Evolutionary conservation across 257 asterid genomes (phyloP).

Genomic region (Oldenlandia corymbosa): DNA sequence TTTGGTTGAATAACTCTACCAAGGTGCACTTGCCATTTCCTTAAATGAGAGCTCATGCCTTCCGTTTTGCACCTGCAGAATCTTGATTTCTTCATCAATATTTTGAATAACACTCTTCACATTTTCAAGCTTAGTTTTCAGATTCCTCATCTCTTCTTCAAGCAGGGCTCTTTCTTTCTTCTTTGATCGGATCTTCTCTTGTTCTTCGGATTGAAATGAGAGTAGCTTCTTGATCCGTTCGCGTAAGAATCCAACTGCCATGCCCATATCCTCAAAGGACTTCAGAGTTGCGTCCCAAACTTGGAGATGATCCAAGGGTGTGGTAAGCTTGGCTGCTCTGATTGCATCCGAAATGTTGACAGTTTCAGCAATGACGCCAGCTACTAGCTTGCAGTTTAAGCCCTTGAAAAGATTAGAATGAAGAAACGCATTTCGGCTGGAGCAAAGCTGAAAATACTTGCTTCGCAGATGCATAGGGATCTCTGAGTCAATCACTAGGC

Average conservation of each 20-base stretch:
- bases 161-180: conserved; percentile 24
- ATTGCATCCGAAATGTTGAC: conserved; percentile 48
- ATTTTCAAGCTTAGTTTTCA: conserved; percentile 23
- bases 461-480: conserved; percentile 27
- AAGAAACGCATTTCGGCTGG: conserved; percentile 43
- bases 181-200: conserved; percentile 22
- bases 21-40: conserved; percentile 40
- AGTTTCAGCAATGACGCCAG: conserved; percentile 47
- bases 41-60: conserved; percentile 21
- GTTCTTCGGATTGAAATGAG: conserved; percentile 26
- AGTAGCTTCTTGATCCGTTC: conserved; percentile 29
- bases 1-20: conserved; percentile 28
- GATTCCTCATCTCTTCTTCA: conserved; percentile 26
- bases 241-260: conserved; percentile 52
- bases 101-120: conserved; percentile 18
- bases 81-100: conserved; percentile 33
- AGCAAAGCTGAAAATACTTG: conserved; percentile 55
- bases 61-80: conserved; percentile 26
- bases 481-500: conserved; percentile 42
- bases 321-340: conserved; percentile 29
- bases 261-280: conserved; percentile 58
- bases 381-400: conserved; percentile 45
- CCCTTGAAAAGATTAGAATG: conserved; percentile 44
- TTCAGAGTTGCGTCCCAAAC: conserved; percentile 52
- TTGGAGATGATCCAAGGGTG: conserved; percentile 25